A percentile compares a stretch with the other conserved stretches of the same genome.
Conservation (phyloP, 345 rosid genomes). For the Camelina hispida region DNA sequence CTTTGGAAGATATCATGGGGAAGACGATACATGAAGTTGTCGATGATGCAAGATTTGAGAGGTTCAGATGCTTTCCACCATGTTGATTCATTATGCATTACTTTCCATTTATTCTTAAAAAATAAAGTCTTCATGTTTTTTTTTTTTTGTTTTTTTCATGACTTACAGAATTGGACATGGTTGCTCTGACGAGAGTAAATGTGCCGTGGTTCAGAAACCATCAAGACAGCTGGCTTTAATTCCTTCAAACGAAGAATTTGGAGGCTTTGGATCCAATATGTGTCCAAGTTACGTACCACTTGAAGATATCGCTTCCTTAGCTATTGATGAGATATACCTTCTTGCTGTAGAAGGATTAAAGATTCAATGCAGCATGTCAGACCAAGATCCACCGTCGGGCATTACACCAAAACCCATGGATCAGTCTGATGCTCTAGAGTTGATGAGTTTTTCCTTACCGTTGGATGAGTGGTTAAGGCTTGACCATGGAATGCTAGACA, state of each 20-base stretch:
- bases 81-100: conserved; percentile 26
- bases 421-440: conserved; percentile 40
- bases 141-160: conserved; percentile 1
- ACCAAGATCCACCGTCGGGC: conserved; percentile 58
- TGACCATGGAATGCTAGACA: conserved; percentile 47
- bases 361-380: conserved; percentile 70
- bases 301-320: conserved; percentile 50
- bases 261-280: conserved; percentile 27
- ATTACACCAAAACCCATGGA: conserved; percentile 44
- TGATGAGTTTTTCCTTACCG: conserved; percentile 55
- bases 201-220: conserved; percentile 12
- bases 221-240: conserved; percentile 20
- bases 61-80: conserved; percentile 45
- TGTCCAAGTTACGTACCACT: conserved; percentile 43
- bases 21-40: conserved; percentile 59
- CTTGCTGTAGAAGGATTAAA: conserved; percentile 67
- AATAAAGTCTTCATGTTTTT: conserved; percentile 1
- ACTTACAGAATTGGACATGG: conserved; percentile 15
- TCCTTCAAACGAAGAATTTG: conserved; percentile 18
- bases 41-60: conserved; percentile 40
- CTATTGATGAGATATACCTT: conserved; percentile 58
- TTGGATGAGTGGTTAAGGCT: conserved; percentile 73
- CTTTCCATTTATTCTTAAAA: background rate
- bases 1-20: conserved; percentile 70
- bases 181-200: conserved; percentile 26